phyloP scores from a whole-genome alignment of 2,329 filamentous ascomycete species.

The Trichoderma cornu-damae region DNA sequence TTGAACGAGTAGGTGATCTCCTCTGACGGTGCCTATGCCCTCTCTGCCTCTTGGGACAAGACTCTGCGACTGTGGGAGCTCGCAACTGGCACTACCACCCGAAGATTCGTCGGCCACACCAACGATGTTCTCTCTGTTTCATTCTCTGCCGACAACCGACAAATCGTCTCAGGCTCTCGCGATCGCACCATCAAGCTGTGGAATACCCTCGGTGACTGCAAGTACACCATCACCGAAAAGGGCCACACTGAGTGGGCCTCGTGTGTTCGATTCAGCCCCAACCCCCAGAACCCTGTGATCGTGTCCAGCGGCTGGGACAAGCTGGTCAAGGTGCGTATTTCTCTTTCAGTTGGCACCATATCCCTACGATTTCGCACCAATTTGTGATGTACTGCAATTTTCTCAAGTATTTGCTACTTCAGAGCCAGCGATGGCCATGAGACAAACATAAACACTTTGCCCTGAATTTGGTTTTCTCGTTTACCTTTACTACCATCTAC shows the following conservation, averaged over 20 bases:
- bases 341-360: slow-evolving; percentile 10
- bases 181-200: slow-evolving; percentile 99
- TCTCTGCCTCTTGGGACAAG: slow-evolving; percentile 99
- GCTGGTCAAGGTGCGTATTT: slow-evolving; percentile 89
- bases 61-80: slow-evolving; percentile 99
- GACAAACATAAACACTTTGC: slow-evolving; percentile 85
- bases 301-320: slow-evolving; percentile 99
- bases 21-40: slow-evolving; percentile 97
- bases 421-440: slow-evolving; percentile 91
- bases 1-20: slow-evolving; percentile 74
- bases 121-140: slow-evolving; percentile 99
- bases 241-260: slow-evolving; percentile 99
- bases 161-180: slow-evolving; percentile 98
- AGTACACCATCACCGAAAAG: slow-evolving; percentile 99
- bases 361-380: slow-evolving; percentile 6
- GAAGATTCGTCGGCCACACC: slow-evolving; percentile 97
- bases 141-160: slow-evolving; percentile 99
- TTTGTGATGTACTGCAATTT: slow-evolving; percentile 84
- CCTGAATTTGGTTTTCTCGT: slow-evolving; percentile 56
- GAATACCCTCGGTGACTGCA: slow-evolving; percentile 99
- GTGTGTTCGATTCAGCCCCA: slow-evolving; percentile 98
- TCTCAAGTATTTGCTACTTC: slow-evolving; percentile 99
- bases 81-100: slow-evolving; percentile 91
- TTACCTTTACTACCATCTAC: slow-evolving; percentile 5
- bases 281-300: slow-evolving; percentile 99